Evolutionary conservation across 2,329 filamentous ascomycete genomes (phyloP), one percentile per base, ranked within the genome.

Genomic region (Penicillium paneum): DNA sequence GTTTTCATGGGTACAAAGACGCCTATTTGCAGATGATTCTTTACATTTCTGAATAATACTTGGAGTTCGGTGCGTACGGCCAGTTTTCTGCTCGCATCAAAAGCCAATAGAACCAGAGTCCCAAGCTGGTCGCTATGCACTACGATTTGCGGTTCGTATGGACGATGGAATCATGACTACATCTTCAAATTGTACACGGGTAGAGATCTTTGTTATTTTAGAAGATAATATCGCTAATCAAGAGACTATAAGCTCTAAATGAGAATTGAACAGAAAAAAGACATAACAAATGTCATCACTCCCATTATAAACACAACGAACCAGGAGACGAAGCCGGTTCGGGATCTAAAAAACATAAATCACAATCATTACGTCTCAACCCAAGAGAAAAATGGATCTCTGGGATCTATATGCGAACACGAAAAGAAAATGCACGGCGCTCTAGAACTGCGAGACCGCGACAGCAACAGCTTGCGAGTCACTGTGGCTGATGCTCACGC

Each of bases 381-480:
- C 35, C 55, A 52, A 43, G 40, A 57, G 45, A 42, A 36, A 13
- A 36, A 28, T 31, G 40, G 24, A 21, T 4, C 49, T 36, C 41
- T 44, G 36, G 48, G 48, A 59, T 52, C 46, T 56, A 57, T 49
- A 59, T 52, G 59, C 43, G 35, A 54, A 59, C 29, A 56, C 41
- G 44, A 29, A 52, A 46, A 49, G 35, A 51, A 56, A 32, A 42
- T 42, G 19, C 54, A 61, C 60, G 47, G 50, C 50, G 44, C 39
- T 36, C 19, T 48, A 91, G 69, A 94, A 89, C 52, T 85, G 87
- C 52, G 91, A 88, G 57, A 96, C 88, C 2, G 95, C 94, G 67
- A 99, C 90, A 42, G 94, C 93, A 68, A 97, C 92, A 57, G 94
- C 92, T 76, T 99, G 94, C 55, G 82, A 87, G 65, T 97, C 93